Evolutionary conservation across 345 rosid species (phyloP), one percentile per base, ranked within the genome.

Genomic region (Populus davidiana): DNA sequence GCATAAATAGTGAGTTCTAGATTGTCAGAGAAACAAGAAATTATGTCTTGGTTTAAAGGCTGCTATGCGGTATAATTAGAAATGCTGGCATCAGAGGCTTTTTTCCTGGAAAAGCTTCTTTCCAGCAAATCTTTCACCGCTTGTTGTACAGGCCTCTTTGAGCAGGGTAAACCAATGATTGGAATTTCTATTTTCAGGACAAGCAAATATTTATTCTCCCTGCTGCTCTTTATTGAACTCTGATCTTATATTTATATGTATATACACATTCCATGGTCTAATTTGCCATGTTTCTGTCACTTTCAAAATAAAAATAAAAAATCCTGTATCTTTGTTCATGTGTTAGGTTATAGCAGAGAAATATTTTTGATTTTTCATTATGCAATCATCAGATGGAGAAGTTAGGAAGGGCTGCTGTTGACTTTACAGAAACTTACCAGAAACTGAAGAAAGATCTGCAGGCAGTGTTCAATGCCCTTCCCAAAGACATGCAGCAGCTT

Each of bases 401-500:
- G 67, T 82, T 81, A 44, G 91, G 90, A 80, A 80, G 63, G 77
- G 88, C 83, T 9, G 63, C 77, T 69, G 81, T 75, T 54, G 89
- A 87, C 72, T 88, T 88, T 36, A 82, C 76, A 43, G 87, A 75
- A 70, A 81, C 82, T 78, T 84, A 87, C 80, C 80, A 82, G 86
- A 96, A 96, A 88, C 87, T 93, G 76, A 91, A 86, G 86, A 90
- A 82, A 75, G 98, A 94, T 87, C 77, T 96, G 84, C 91, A 75
- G 83, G 89, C 86, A 5, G 91, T 92, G 79, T 93, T 91, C 85
- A 79, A 79, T 77, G 83, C 89, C 39, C 93, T 96, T 70, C 98
- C 97, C 18, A 85, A 79, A 81, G 98, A 95, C 76, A 85, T 93
- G 96, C 99, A 93, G 80, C 86, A 93, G 80, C 98, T 91, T 84